These are phyloP conservation scores for Smittium culicis DNA, from an alignment of 371 early-diverging fungal species.

Conservation along the genomic window DNA sequence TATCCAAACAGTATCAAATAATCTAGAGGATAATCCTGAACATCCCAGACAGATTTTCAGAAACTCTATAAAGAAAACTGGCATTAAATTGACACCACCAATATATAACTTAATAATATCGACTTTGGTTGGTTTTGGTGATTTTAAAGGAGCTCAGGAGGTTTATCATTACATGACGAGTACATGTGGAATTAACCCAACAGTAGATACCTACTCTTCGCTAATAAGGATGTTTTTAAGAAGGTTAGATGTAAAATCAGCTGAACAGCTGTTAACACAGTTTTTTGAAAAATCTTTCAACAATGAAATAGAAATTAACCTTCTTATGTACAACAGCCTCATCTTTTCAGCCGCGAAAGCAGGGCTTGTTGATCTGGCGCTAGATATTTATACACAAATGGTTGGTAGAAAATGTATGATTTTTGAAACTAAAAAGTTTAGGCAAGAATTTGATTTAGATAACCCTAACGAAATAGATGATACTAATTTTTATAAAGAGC, in stretches of 20 bases:
- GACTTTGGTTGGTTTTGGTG: conserved; percentile 7
- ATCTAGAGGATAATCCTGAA: neutral
- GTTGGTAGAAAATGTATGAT: conserved; percentile 5
- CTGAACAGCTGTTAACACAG: neutral
- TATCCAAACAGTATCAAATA: neutral
- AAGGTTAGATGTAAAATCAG: neutral
- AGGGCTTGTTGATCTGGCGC: conserved; percentile 2
- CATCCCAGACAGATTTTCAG: conserved; percentile 2
- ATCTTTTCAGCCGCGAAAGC: neutral
- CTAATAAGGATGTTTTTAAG: neutral
- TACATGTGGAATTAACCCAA: neutral
- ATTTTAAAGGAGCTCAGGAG: conserved; percentile 8
- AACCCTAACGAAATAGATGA: neutral
- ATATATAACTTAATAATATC: conserved; percentile 6
- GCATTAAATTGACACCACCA: neutral
- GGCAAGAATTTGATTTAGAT: neutral
- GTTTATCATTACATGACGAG: conserved; percentile 4
- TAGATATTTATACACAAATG: conserved; percentile 9
- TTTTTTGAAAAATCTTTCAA: neutral
- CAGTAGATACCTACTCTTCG: neutral
- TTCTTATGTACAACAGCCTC: neutral
- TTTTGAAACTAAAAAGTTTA: neutral
- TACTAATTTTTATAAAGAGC: neutral
- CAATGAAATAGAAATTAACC: neutral
- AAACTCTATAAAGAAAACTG: neutral